Evolutionary conservation across 495 filamentous ascomycete species (phyloP), one percentile per base, ranked within the genome.

Genomic region (Aspergillus kassunensis): DNA sequence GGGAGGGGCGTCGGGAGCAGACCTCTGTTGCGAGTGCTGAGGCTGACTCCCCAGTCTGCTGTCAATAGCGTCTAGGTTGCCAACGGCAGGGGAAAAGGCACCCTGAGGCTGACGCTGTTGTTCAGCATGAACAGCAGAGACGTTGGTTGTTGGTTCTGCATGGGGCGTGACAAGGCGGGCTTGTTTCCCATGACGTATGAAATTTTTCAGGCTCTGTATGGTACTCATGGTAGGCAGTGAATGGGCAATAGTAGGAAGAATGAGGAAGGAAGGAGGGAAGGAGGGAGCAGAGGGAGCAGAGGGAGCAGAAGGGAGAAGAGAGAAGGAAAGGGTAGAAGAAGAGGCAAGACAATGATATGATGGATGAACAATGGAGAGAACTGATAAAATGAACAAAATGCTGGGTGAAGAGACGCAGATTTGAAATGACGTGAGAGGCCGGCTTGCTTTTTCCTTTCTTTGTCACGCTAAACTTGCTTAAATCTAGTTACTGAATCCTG

Each of bases 181-280:
- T 76, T 96, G 90, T 75, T 97, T 97, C 80, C 91, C 92, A 76
- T 97, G 93, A 51, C 93, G 89, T 73, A 98, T 95, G 71, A 98
- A 92, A 71, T 97, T 98, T 73, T 98, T 96, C 50, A 98, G 74
- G 59, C 85, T 89, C 76, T 90, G 86, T 75, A 92, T 90, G 45
- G 88, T 89, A 62, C 85, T 87, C 86, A 89, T 89, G 53, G 49
- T 56, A 48, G 18, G 49, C 27, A 55, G 33, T n/a, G n/a, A n/a
- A n/a, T n/a, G 49, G 27, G 33, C 11, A 10, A 27, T 25, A 44
- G 40, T 29, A 49, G 30, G 30, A 36, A 18, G 8, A n/a, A n/a
- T n/a, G 49, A 21, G 37, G 27, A 40, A 44, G 37, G 46, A 40
- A 21, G 18, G 18, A 19, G 30, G 30, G 10, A 27, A 30, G 30